Percentiles rank a stretch among this genome's conserved stretches.
Conservation (phyloP, 768 basidiomycete species). For the Lentinula sp. region DNA sequence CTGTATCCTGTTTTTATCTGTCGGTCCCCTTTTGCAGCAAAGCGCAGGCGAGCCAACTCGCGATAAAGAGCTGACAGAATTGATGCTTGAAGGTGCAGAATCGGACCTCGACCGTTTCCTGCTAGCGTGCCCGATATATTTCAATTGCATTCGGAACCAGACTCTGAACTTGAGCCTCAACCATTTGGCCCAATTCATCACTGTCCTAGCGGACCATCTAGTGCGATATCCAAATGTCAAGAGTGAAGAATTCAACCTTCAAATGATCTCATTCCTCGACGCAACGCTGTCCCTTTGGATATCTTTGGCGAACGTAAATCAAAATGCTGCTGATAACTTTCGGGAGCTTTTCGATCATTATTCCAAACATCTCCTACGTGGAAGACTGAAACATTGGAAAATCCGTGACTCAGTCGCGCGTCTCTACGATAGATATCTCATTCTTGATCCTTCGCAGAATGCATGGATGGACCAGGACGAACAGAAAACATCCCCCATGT, state of each 20-base stretch:
- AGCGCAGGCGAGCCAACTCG: slow-evolving; percentile 51
- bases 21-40: slow-evolving; percentile 60
- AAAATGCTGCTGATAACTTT: slow-evolving; percentile 37
- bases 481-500: slow-evolving; percentile 25
- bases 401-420: slow-evolving; percentile 57
- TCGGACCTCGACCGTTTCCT: slow-evolving; percentile 46
- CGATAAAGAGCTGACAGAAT: slow-evolving; percentile 53
- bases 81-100: slow-evolving; percentile 41
- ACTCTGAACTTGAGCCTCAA: slow-evolving; percentile 46
- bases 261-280: slow-evolving; percentile 57
- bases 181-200: slow-evolving; percentile 48
- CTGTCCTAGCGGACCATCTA: slow-evolving; percentile 48
- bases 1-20: slow-evolving; percentile 56
- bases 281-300: slow-evolving; percentile 61
- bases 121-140: slow-evolving; percentile 48
- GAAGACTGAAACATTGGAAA: slow-evolving; percentile 54
- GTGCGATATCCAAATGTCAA: slow-evolving; percentile 46
- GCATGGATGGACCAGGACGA: slow-evolving; percentile 38
- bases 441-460: slow-evolving; percentile 44
- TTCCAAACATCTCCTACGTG: slow-evolving; percentile 31
- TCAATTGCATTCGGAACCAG: slow-evolving; percentile 49
- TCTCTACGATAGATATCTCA: slow-evolving; percentile 65
- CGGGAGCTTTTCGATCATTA: slow-evolving; percentile 51
- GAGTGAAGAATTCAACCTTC: slow-evolving; percentile 44
- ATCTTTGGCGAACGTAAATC: slow-evolving; percentile 17